Conservation (phyloP, 306 rosid species). For the Cajanus cajan region DNA sequence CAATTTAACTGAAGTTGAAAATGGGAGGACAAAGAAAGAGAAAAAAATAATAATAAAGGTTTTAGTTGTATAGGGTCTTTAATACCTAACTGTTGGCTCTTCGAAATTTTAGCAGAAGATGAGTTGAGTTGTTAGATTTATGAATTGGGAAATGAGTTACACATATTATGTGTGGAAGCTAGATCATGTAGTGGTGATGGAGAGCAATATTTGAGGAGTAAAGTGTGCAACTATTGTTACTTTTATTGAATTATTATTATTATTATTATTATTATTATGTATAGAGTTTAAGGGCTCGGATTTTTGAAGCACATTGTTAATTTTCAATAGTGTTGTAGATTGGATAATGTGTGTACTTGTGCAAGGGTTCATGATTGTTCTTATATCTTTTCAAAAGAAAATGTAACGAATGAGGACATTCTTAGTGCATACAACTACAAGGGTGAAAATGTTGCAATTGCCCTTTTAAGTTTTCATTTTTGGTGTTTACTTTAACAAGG, state of each 20-base stretch:
- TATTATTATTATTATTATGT: slow-evolving; percentile 23
- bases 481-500: no score
- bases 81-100: slow-evolving; percentile 77
- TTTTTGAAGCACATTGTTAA: slow-evolving; percentile 45
- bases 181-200: slow-evolving; percentile 29
- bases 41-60: slow-evolving; percentile 1
- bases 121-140: slow-evolving; percentile 61
- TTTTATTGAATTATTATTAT: slow-evolving; percentile 22
- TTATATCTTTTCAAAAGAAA: slow-evolving; percentile 12
- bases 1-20: slow-evolving; percentile 47
- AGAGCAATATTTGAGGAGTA: slow-evolving; percentile 33
- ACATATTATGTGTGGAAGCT: slow-evolving; percentile 36
- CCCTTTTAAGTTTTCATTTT: neutral
- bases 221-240: slow-evolving; percentile 35
- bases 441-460: slow-evolving; percentile 22
- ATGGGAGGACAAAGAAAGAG: slow-evolving; percentile 15
- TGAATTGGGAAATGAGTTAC: slow-evolving; percentile 40
- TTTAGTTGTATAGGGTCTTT: slow-evolving; percentile 71
- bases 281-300: slow-evolving; percentile 42
- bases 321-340: slow-evolving; percentile 45
- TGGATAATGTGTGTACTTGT: slow-evolving; percentile 43
- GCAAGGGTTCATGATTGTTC: slow-evolving; percentile 37
- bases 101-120: slow-evolving; percentile 84
- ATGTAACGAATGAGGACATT: slow-evolving; percentile 27
- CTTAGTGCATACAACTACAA: neutral